A percentile compares a stretch with the other conserved stretches of the same genome.
phyloP scores from a whole-genome alignment of 371 early-diverging fungal species.

The Syncephalastrum sp. region DNA sequence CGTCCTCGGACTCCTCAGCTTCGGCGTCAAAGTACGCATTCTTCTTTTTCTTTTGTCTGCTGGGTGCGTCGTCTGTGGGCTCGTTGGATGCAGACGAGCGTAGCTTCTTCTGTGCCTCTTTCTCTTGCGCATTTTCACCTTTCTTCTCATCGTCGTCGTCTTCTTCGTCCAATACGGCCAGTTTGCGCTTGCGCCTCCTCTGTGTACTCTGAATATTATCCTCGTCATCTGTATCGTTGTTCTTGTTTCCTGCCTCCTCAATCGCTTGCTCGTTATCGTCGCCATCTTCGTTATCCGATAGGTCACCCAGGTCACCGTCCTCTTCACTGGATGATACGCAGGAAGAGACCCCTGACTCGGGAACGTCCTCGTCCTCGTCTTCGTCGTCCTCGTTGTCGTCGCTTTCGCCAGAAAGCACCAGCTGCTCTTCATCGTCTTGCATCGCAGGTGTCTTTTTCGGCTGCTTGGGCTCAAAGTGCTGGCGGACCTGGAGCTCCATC shows the following conservation, averaged over 20 bases:
- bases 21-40: constrained; percentile 42
- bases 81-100: neutral
- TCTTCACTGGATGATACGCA: constrained; percentile 6
- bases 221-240: constrained; percentile 14
- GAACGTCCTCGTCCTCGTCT: neutral
- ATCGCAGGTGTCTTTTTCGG: neutral
- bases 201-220: constrained; percentile 9
- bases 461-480: constrained; percentile 12
- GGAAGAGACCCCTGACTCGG: neutral
- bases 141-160: constrained; percentile 14
- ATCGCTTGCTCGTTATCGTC: constrained; percentile 10
- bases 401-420: constrained; percentile 1
- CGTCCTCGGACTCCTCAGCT: constrained; percentile 53
- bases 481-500: constrained; percentile 23
- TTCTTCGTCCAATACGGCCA: constrained; percentile 8
- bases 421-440: neutral
- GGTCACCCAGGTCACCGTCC: constrained; percentile 1
- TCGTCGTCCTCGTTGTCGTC: constrained; percentile 11
- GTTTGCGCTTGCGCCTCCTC: neutral
- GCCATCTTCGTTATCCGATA: constrained; percentile 13
- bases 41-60: constrained; percentile 4
- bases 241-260: constrained; percentile 10
- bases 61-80: neutral
- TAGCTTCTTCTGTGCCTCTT: constrained; percentile 16
- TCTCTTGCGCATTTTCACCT: neutral